Evolutionary conservation across 306 rosid genomes (phyloP).

Genomic region (Acacia acuminata): DNA sequence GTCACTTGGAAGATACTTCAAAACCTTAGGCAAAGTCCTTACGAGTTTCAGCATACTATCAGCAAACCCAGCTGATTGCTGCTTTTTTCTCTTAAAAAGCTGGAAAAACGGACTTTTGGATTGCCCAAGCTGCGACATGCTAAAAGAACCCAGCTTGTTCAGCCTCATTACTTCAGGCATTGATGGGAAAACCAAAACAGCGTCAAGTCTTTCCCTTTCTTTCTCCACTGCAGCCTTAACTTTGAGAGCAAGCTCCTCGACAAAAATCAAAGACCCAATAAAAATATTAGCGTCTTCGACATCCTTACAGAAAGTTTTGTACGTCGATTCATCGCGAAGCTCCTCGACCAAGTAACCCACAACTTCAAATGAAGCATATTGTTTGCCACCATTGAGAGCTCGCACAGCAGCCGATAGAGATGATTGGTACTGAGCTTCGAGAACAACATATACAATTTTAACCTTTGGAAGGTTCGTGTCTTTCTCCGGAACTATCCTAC

Average conservation of each 20-base stretch:
- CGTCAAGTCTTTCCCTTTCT: constrained; percentile 86
- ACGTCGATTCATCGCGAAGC: constrained; percentile 65
- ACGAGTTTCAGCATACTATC: constrained; percentile 97
- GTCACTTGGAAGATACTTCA: constrained; percentile 94
- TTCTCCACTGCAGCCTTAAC: constrained; percentile 87
- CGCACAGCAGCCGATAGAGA: constrained; percentile 81
- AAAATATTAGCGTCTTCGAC: constrained; percentile 86
- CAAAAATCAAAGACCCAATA: constrained; percentile 91
- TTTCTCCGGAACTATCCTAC: constrained; percentile 79
- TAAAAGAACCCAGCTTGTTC: constrained; percentile 84
- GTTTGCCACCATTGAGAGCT: constrained; percentile 53
- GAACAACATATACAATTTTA: constrained; percentile 84
- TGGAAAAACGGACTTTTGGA: constrained; percentile 91
- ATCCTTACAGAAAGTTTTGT: constrained; percentile 71
- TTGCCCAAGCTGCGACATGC: constrained; percentile 93
- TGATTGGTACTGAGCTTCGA: constrained; percentile 98
- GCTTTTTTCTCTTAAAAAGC: constrained; percentile 83
- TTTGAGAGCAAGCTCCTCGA: constrained; percentile 91
- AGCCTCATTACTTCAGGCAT: constrained; percentile 99
- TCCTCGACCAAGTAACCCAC: constrained; percentile 96
- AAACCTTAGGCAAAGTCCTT: constrained; percentile 92
- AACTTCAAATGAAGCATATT: constrained; percentile 69
- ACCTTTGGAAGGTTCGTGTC: constrained; percentile 64
- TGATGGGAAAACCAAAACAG: constrained; percentile 95
- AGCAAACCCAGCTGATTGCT: constrained; percentile 87